Percentiles rank a stretch among this genome's conserved stretches.
Conservation (phyloP, 345 rosid genomes). For the Physaria fendleri region DNA sequence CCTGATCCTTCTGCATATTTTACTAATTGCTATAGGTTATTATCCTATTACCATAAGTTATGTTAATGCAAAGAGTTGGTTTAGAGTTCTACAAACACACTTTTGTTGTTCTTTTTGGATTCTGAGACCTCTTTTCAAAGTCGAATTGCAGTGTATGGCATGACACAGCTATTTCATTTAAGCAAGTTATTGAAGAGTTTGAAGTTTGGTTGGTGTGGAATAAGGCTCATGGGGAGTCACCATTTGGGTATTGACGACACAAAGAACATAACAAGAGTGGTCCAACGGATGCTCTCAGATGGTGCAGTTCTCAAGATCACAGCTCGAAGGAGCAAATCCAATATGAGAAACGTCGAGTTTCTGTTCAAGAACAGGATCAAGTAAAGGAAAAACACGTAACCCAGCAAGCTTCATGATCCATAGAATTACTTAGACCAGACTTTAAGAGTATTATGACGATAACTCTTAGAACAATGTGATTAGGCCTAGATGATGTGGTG, state of each 20-base stretch:
- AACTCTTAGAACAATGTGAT: neutral
- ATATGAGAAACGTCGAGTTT: slow-evolving; percentile 44
- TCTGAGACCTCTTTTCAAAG: neutral
- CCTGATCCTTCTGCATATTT: neutral
- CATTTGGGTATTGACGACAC: slow-evolving; percentile 91
- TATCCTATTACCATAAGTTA: neutral
- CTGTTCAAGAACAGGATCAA: slow-evolving; percentile 54
- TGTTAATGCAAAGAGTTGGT: neutral
- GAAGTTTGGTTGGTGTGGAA: slow-evolving; percentile 74
- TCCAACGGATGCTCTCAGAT: slow-evolving; percentile 67
- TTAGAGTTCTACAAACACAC: neutral
- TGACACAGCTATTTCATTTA: slow-evolving; percentile 83
- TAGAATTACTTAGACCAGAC: neutral
- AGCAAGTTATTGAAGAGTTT: slow-evolving; percentile 67
- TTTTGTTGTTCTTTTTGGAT: neutral
- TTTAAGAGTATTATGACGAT: neutral
- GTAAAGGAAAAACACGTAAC: slow-evolving; percentile 1
- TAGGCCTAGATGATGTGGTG: neutral
- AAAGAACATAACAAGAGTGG: slow-evolving; percentile 76
- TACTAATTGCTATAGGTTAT: neutral
- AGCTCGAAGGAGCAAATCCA: slow-evolving; percentile 54
- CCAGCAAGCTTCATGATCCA: neutral
- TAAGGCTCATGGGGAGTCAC: slow-evolving; percentile 68
- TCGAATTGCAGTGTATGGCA: slow-evolving; percentile 79
- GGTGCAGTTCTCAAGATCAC: slow-evolving; percentile 70